A percentile compares a stretch with the other conserved stretches of the same genome.
Evolutionary conservation across 2,329 filamentous ascomycete species (phyloP).

Genomic region (Cryphonectria carpinicola): DNA sequence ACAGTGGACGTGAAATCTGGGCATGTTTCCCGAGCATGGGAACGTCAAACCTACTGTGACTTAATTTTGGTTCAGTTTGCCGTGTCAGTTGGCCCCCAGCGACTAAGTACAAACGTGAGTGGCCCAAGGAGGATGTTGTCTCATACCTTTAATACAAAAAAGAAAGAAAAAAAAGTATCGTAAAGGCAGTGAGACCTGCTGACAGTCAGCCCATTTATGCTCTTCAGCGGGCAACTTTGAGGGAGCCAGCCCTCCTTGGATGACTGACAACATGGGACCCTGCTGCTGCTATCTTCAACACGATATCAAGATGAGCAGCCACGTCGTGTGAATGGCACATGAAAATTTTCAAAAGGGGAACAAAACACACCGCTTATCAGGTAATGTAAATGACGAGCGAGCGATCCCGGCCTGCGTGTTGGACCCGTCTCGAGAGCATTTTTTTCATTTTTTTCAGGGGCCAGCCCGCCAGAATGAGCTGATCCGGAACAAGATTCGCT

Average conservation of each 20-base stretch:
- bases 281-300: background rate
- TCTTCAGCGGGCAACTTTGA: background rate
- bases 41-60: background rate
- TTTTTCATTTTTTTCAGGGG: background rate
- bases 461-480: conserved; percentile 20
- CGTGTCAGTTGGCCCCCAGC: background rate
- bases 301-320: background rate
- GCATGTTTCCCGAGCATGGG: background rate
- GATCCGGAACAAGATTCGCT: conserved; percentile 27
- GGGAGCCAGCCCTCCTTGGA: background rate
- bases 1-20: background rate
- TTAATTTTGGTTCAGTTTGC: background rate
- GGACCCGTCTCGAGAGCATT: background rate
- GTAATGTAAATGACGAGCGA: background rate
- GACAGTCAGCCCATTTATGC: background rate
- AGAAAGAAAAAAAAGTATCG: background rate
- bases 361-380: conserved; percentile 5
- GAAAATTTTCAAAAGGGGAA: background rate
- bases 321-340: background rate
- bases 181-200: background rate
- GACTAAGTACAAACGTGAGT: background rate
- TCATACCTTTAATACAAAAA: background rate
- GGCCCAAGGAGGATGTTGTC: background rate
- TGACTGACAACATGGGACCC: background rate
- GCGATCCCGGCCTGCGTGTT: background rate